Conservation (phyloP, 2,329 filamentous ascomycete genomes). For the Didymella glomerata region DNA sequence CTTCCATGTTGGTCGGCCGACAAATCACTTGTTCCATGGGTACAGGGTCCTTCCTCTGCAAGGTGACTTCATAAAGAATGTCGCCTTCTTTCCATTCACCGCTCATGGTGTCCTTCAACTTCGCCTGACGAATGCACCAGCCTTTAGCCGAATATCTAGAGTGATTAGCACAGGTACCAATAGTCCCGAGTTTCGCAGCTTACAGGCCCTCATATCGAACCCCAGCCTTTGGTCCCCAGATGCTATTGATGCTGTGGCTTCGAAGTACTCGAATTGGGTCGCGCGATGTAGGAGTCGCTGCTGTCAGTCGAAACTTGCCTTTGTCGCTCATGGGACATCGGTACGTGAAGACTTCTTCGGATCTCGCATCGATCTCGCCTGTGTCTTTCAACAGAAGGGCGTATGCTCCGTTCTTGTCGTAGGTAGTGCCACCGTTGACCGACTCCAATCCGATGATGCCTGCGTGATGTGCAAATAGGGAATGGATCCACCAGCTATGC, state of each 20-base stretch:
- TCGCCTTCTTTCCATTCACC: constrained; percentile 35
- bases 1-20: constrained; percentile 54
- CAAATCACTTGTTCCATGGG: constrained; percentile 51
- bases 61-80: constrained; percentile 51
- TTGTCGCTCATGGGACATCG: constrained; percentile 51
- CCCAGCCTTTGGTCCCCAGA: constrained; percentile 58
- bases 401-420: constrained; percentile 55
- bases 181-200: constrained; percentile 26
- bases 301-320: constrained; percentile 56
- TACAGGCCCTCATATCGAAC: constrained; percentile 60
- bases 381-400: constrained; percentile 55
- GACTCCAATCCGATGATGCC: constrained; percentile 58
- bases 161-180: neutral
- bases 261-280: constrained; percentile 56
- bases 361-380: constrained; percentile 50
- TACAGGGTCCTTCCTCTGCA: constrained; percentile 47
- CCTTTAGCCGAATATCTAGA: constrained; percentile 44
- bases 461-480: constrained; percentile 57
- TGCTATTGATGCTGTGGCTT: constrained; percentile 54
- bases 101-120: constrained; percentile 21
- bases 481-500: constrained; percentile 60
- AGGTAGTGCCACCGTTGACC: constrained; percentile 55
- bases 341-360: constrained; percentile 53
- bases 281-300: constrained; percentile 52
- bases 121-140: constrained; percentile 52